Percentiles rank a stretch among this genome's conserved stretches.
Conservation (phyloP, 2,329 filamentous ascomycete species). For the Pestalotiopsis fici region DNA sequence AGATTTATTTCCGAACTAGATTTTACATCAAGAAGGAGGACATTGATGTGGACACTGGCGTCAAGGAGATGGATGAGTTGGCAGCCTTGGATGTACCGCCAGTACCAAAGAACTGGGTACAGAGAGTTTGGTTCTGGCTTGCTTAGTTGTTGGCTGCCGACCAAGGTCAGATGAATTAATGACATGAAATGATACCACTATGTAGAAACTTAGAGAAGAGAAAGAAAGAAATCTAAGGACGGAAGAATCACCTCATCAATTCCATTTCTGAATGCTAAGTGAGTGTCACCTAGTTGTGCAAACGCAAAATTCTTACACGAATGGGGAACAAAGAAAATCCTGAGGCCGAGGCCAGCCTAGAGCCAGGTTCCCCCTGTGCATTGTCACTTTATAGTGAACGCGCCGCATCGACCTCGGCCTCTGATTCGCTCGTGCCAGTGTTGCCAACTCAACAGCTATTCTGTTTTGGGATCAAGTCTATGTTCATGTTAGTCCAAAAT, state of each 20-base stretch:
- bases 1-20: slow-evolving; percentile 47
- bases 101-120: slow-evolving; percentile 49
- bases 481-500: neutral
- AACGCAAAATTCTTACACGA: no score
- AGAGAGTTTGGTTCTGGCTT: slow-evolving; percentile 59
- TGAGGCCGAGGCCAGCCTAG: no score
- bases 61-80: slow-evolving; percentile 63
- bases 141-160: slow-evolving; percentile 33
- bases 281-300: no score
- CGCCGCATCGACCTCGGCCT: neutral
- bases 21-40: slow-evolving; percentile 43
- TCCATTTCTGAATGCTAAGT: no score
- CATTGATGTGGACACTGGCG: slow-evolving; percentile 58
- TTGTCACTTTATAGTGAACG: neutral
- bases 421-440: neutral
- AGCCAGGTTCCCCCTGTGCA: neutral
- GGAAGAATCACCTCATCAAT: no score
- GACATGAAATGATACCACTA: neutral
- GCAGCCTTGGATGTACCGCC: slow-evolving; percentile 48
- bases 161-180: neutral
- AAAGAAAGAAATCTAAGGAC: neutral
- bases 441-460: neutral
- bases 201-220: neutral
- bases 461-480: neutral
- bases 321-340: no score